Conservation (phyloP, 2,329 filamentous ascomycete genomes). For the Trichoderma aggressivum region DNA sequence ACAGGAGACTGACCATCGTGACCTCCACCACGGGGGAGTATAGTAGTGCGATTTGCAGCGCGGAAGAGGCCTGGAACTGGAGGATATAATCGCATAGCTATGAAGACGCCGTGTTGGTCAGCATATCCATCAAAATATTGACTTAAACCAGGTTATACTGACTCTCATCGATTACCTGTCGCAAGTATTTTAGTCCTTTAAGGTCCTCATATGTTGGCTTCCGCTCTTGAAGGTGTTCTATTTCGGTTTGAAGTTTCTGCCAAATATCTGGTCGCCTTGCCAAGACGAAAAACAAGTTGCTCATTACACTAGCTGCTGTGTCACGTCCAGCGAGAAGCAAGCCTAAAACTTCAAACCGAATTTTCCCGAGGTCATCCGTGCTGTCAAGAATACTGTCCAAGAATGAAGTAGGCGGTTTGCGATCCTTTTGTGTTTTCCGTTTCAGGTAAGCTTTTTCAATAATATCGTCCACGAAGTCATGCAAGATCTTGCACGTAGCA, state of each 20-base stretch:
- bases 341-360: not conserved
- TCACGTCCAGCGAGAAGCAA: slow-evolving; percentile 4
- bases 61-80: not conserved
- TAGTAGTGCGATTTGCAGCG: not conserved
- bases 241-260: not conserved
- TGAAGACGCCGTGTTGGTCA: no score
- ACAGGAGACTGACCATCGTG: not conserved
- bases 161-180: slow-evolving; percentile 1
- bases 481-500: not conserved
- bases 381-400: not conserved
- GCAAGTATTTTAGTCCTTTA: not conserved
- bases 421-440: not conserved
- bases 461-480: not conserved
- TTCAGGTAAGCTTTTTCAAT: not conserved
- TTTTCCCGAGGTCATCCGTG: not conserved
- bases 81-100: not conserved
- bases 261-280: not conserved
- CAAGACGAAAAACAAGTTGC: not conserved
- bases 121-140: not conserved
- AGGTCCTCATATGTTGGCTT: not conserved
- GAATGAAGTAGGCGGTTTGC: not conserved
- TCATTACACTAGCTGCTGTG: not conserved
- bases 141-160: not conserved
- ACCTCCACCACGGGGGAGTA: not conserved
- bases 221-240: not conserved